Conservation (phyloP, 495 filamentous ascomycete species). For the Daldinia decipiens region DNA sequence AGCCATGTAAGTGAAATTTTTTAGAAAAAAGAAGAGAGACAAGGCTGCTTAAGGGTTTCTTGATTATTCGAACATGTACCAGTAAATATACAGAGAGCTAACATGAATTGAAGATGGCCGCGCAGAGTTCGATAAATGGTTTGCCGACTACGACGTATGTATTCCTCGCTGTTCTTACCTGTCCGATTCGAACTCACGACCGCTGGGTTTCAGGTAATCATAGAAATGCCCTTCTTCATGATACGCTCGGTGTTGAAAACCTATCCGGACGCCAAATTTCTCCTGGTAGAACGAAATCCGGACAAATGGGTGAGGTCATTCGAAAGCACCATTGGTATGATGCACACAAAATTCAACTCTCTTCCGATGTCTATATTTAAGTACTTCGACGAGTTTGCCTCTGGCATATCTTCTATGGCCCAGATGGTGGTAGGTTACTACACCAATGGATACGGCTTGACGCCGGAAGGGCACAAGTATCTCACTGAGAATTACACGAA, state of each 20-base stretch:
- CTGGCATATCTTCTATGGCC: slow-evolving; percentile 22
- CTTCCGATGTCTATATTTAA: slow-evolving; percentile 43
- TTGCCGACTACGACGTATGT: slow-evolving; percentile 49
- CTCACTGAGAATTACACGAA: slow-evolving; percentile 44
- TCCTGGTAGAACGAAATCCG: slow-evolving; percentile 48
- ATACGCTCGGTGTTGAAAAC: slow-evolving; percentile 36
- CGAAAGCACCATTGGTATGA: slow-evolving; percentile 35
- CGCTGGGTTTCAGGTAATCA: slow-evolving; percentile 30
- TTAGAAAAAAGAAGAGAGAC: background rate
- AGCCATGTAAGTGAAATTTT: slow-evolving; percentile 38
- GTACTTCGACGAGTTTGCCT: slow-evolving; percentile 33
- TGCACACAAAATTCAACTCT: background rate
- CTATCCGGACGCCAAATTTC: slow-evolving; percentile 51
- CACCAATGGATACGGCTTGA: slow-evolving; percentile 32
- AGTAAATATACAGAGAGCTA: background rate
- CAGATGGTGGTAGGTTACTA: slow-evolving; percentile 5
- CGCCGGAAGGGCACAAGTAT: slow-evolving; percentile 31
- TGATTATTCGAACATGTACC: no score
- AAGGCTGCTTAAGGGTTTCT: no score
- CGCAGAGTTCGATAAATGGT: slow-evolving; percentile 49
- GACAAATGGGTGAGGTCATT: slow-evolving; percentile 49
- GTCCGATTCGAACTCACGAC: slow-evolving; percentile 7
- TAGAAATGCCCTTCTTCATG: slow-evolving; percentile 50
- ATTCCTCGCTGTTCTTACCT: background rate
- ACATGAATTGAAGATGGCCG: slow-evolving; percentile 37